These are phyloP conservation scores for Candida yuanshanica DNA, from an alignment of 805 yeast species.

Conservation along the genomic window DNA sequence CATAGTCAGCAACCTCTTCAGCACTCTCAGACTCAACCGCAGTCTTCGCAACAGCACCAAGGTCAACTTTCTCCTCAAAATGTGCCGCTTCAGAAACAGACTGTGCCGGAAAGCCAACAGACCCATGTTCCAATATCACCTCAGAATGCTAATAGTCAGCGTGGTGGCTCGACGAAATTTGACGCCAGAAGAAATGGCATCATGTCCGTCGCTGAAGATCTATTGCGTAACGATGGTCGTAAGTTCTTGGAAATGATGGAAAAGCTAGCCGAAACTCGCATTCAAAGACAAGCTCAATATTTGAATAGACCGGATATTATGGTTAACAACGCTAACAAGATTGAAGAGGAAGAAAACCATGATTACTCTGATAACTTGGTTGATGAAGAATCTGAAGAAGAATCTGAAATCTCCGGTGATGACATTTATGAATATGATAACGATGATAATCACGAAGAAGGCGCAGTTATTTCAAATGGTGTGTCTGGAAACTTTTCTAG, in stretches of 20 bases:
- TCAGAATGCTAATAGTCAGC: neutral
- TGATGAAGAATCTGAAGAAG: slow-evolving; percentile 12
- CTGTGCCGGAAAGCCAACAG: neutral
- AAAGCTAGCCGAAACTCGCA: slow-evolving; percentile 52
- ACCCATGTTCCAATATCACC: neutral
- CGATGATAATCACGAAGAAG: neutral
- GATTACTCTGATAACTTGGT: slow-evolving; percentile 22
- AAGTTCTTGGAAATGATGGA: slow-evolving; percentile 78
- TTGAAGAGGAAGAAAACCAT: slow-evolving; percentile 25
- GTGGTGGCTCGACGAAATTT: slow-evolving; percentile 4
- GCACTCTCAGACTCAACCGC: neutral
- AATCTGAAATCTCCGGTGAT: neutral
- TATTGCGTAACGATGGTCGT: slow-evolving; percentile 71
- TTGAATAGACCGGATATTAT: slow-evolving; percentile 10
- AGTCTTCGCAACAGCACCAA: neutral
- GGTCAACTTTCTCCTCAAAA: neutral
- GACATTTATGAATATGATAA: neutral
- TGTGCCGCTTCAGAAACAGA: slow-evolving; percentile 1
- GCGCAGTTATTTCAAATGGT: neutral
- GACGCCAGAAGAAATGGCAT: slow-evolving; percentile 32
- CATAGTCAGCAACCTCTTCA: slow-evolving; percentile 3
- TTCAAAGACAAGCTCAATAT: slow-evolving; percentile 24
- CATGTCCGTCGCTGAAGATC: slow-evolving; percentile 69
- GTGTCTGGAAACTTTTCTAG: neutral
- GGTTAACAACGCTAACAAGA: slow-evolving; percentile 19